A percentile compares a stretch with the other conserved stretches of the same genome.
phyloP scores from a whole-genome alignment of 148 eudicot genomes.

The Fagopyrum tataricum region DNA sequence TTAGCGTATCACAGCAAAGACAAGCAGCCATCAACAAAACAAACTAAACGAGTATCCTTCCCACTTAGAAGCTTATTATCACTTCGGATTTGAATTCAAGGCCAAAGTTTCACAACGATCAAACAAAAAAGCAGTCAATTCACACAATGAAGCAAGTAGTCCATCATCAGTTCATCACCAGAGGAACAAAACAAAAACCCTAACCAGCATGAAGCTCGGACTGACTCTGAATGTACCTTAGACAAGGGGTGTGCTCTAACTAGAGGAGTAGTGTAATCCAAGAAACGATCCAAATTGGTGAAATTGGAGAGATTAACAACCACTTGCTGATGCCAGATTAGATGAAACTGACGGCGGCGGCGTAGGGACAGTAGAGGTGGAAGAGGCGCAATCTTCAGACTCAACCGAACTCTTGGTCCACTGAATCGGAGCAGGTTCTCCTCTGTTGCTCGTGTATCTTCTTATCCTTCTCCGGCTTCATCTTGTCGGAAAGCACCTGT shows the following conservation, averaged over 20 bases:
- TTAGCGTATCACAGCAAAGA: not conserved
- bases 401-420: slow-evolving; percentile 16
- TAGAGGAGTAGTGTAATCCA: slow-evolving; percentile 68
- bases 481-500: not conserved
- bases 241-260: slow-evolving; percentile 60
- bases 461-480: slow-evolving; percentile 15
- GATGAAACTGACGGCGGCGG: slow-evolving; percentile 15
- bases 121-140: not conserved
- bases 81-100: not conserved
- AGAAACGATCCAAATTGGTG: slow-evolving; percentile 80
- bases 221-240: slow-evolving; percentile 38
- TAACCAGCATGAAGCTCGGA: not conserved
- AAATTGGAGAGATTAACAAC: slow-evolving; percentile 15
- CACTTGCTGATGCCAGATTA: not conserved
- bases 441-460: slow-evolving; percentile 19
- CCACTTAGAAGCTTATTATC: not conserved
- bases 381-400: slow-evolving; percentile 31
- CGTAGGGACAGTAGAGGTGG: slow-evolving; percentile 15
- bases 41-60: not conserved
- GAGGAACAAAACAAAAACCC: not conserved
- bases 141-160: not conserved
- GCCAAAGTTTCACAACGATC: not conserved
- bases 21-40: not conserved
- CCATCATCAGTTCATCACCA: not conserved
- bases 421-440: slow-evolving; percentile 14